Conservation (phyloP, 331 rosid genomes). For the Arachis monticola region DNA sequence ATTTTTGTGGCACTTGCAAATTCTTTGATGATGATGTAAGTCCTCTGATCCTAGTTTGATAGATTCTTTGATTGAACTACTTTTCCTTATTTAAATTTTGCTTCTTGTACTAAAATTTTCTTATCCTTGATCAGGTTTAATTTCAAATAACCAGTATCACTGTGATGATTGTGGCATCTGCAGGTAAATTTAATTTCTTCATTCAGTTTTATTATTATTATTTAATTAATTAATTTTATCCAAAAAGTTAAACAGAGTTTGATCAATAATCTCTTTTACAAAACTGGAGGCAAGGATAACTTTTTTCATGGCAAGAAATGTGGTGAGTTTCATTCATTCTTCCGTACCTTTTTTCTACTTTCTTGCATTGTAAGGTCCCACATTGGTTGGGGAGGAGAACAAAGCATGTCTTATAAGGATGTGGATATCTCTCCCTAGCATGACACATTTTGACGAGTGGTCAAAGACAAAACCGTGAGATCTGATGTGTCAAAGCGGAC, state of each 20-base stretch:
- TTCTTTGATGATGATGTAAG: conserved; percentile 85
- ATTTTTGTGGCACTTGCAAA: conserved; percentile 70
- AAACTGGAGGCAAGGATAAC: conserved; percentile 83
- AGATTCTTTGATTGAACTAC: too few species aligned
- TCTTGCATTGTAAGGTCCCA: not conserved
- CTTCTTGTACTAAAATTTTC: conserved; percentile 22
- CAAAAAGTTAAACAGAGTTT: conserved; percentile 9
- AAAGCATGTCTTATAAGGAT: too few species aligned
- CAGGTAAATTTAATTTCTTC: conserved; percentile 59
- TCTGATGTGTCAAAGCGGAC: too few species aligned
- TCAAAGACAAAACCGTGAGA: too few species aligned
- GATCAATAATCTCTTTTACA: conserved; percentile 42
- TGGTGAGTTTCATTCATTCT: conserved; percentile 50
- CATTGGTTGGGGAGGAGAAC: too few species aligned
- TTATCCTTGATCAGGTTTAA: conserved; percentile 44
- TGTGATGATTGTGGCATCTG: conserved; percentile 93
- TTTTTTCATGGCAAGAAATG: conserved; percentile 88
- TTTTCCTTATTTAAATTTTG: not conserved
- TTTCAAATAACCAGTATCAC: conserved; percentile 79
- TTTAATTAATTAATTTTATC: too few species aligned
- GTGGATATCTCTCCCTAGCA: too few species aligned
- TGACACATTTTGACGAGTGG: too few species aligned
- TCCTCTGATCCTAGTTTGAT: not conserved
- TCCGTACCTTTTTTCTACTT: not conserved
- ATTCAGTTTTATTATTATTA: not conserved